A percentile compares a stretch with the other conserved stretches of the same genome.
These are phyloP conservation scores for Zizania palustris DNA, from an alignment of 202 grass and related monocot genomes.

Conservation along the genomic window DNA sequence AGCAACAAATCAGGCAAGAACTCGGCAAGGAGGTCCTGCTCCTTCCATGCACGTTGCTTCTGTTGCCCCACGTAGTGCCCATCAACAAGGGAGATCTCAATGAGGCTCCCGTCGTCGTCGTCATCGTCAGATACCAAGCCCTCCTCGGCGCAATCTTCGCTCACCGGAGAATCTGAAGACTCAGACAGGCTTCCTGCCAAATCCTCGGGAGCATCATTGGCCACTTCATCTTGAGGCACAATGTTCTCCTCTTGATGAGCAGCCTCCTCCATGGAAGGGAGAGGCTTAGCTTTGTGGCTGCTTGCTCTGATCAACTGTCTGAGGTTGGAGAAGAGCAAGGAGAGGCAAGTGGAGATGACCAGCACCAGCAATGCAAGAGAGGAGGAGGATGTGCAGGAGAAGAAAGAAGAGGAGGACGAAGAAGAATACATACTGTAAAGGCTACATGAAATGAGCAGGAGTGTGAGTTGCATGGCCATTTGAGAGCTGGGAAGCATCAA, in stretches of 20 bases:
- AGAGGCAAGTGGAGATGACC: constrained; percentile 59
- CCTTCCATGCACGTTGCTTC: constrained; percentile 37
- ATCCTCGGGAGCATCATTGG: neutral
- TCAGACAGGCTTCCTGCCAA: constrained; percentile 20
- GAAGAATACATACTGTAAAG: constrained; percentile 64
- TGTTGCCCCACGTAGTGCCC: constrained; percentile 54
- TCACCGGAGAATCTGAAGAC: constrained; percentile 32
- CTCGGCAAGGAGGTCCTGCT: constrained; percentile 45
- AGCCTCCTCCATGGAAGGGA: constrained; percentile 40
- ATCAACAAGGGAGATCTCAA: constrained; percentile 83
- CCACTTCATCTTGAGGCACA: constrained; percentile 34
- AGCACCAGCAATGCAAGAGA: constrained; percentile 57
- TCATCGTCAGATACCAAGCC: constrained; percentile 27
- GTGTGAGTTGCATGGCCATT: constrained; percentile 63
- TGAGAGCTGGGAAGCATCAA: constrained; percentile 66
- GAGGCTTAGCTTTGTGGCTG: constrained; percentile 15
- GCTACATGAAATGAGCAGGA: constrained; percentile 72
- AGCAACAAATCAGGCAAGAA: constrained; percentile 65
- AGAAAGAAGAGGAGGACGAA: constrained; percentile 36
- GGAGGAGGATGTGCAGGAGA: constrained; percentile 40
- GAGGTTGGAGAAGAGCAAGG: constrained; percentile 61
- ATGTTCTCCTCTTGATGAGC: constrained; percentile 39
- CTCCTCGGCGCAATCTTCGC: constrained; percentile 37
- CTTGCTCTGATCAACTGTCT: constrained; percentile 38
- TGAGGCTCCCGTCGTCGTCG: constrained; percentile 68